Evolutionary conservation across 2,329 filamentous ascomycete species (phyloP).

Genomic region (Metarhizium rileyi): DNA sequence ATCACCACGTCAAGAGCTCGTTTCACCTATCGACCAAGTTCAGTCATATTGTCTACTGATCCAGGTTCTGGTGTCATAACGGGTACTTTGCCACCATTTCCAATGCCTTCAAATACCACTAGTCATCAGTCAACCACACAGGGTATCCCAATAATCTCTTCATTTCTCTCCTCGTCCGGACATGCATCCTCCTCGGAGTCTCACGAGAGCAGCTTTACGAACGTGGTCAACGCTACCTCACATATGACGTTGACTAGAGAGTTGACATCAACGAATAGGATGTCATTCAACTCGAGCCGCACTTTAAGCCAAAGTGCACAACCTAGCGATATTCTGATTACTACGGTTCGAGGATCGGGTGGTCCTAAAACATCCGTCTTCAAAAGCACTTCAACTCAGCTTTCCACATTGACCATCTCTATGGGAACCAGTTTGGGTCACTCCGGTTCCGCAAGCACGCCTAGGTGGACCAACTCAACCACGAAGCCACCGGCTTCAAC

Average conservation of each 20-base stretch:
- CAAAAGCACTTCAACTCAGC: background rate
- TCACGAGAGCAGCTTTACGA: background rate
- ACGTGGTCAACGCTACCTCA: background rate
- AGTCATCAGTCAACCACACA: background rate
- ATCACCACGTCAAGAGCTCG: background rate
- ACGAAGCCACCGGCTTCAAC: background rate
- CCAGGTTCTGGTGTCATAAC: background rate
- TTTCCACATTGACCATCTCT: background rate
- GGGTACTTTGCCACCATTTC: background rate
- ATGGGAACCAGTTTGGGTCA: background rate
- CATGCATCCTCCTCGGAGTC: background rate
- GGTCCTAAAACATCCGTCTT: background rate
- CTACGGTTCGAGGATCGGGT: background rate
- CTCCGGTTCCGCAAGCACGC: background rate
- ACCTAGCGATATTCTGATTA: background rate
- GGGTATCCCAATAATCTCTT: background rate
- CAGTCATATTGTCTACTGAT: background rate
- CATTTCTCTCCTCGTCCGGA: background rate
- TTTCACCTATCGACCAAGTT: constrained; percentile 3
- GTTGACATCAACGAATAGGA: background rate
- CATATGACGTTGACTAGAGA: background rate
- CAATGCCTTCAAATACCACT: constrained; percentile 1
- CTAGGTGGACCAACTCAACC: constrained; percentile 2
- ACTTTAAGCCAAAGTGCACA: background rate
- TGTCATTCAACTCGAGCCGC: constrained; percentile 2